Evolutionary conservation across 495 filamentous ascomycete genomes (phyloP), one percentile per base, ranked within the genome.

Genomic region (Aspergillus affinis): DNA sequence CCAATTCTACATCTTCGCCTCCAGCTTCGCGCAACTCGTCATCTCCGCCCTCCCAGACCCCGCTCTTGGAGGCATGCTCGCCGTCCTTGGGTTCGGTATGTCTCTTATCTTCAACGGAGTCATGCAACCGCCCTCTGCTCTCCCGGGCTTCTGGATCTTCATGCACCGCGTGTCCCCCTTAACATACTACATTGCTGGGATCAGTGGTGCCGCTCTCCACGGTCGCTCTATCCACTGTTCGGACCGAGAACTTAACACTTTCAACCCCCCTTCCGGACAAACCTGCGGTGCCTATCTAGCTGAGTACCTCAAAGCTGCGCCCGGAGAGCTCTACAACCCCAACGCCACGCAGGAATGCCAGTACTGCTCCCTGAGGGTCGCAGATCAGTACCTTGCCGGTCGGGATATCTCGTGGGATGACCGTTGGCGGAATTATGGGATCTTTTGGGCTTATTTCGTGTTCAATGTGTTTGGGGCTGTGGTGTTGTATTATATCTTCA

Each of bases 131-230:
- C 86, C 86, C 5, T 65, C 66, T 20, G 77, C 73, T 4, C 69
- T 89, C 4, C 86, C 87, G 3, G 64, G 80, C 9, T 91, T 90
- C 79, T 91, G 88, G 88, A 87, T 87, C 58, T 90, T 90, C 78
- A 87, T 90, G 83, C 89, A 90, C 65, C 82, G 84, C 44, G 79
- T 87, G 52, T 86, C 82, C 13, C 87, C 88, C 5, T 84, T 90
- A 51, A 87, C 83, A 0, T 90, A 91, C 65, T 75, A 85, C 23
- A 78, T 90, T 18, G 73, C 72, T 41, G 82, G 81, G 26, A 82
- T 88, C 69, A 55, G 84, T 13, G 75, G 82, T 1, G 77, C 77
- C 0, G 81, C 73, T 0, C 72, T 90, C 5, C 84, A 82, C 54
- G 84, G 85, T 45, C 80, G 80, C 1, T 12, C 69, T 0, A 82